These are phyloP conservation scores for Geotrichum cucujoidarum DNA, from an alignment of 1,139 yeast genomes.

Conservation along the genomic window DNA sequence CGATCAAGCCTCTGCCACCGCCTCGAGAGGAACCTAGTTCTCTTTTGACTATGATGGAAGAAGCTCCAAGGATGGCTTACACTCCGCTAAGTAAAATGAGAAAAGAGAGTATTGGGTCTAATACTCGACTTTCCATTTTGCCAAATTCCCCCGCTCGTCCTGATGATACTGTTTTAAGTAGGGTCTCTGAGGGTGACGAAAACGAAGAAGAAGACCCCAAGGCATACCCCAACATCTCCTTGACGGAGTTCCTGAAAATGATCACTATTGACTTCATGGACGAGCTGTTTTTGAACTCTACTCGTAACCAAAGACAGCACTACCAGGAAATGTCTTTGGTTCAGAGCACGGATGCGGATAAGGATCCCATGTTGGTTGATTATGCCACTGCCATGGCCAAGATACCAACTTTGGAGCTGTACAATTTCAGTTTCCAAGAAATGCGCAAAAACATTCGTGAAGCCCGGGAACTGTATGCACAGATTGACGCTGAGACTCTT, in stretches of 20 bases:
- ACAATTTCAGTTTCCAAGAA: conserved; percentile 45
- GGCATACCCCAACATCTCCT: conserved; percentile 22
- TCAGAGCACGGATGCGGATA: neutral
- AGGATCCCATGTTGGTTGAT: conserved; percentile 23
- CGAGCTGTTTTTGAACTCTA: conserved; percentile 30
- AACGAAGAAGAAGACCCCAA: conserved; percentile 5
- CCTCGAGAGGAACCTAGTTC: conserved; percentile 1
- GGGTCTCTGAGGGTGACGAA: conserved; percentile 16
- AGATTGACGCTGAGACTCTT: conserved; percentile 43
- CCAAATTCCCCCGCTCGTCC: conserved; percentile 10
- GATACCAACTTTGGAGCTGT: conserved; percentile 34
- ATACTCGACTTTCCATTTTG: neutral
- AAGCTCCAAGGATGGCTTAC: conserved; percentile 1
- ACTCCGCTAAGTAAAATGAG: conserved; percentile 16
- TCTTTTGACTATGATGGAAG: conserved; percentile 1
- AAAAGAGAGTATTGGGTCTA: conserved; percentile 8
- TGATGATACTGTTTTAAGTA: conserved; percentile 8
- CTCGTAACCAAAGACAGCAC: conserved; percentile 31
- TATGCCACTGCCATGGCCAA: conserved; percentile 30
- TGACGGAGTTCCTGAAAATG: conserved; percentile 32
- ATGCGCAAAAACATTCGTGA: conserved; percentile 44
- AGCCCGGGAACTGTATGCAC: conserved; percentile 44
- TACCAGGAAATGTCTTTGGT: conserved; percentile 19
- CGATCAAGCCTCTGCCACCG: conserved; percentile 3
- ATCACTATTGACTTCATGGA: conserved; percentile 36